Evolutionary conservation across 306 rosid species (phyloP), one percentile per base, ranked within the genome.

Genomic region (Datisca glomerata): DNA sequence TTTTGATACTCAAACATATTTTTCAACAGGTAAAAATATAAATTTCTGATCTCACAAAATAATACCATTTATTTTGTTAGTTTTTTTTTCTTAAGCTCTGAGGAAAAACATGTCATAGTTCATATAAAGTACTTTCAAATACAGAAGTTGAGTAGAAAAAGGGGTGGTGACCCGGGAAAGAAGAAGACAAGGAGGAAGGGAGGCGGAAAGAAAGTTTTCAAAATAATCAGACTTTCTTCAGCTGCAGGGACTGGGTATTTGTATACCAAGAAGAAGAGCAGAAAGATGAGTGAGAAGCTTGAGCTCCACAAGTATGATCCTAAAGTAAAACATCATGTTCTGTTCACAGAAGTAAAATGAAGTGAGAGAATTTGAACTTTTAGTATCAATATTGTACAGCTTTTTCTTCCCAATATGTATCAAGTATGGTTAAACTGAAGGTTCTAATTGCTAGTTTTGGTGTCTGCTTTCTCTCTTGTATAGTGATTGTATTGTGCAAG

Each of bases 161-260:
- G 52, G 40, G 52, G 52, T 35, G 55, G 42, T 21, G 55, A 49
- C n/a, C 42, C 42, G 14, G 31, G 3, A 14, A 51, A 69, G 58
- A 57, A 40, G 83, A 78, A 83, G 97, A 85, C 16, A 75, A 76
- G 60, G 60, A 72, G 71, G 82, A 86, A 77, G 18, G 31, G 31
- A 47, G 52, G 52, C 7, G 24, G 52, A 29, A 81, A 64, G 69
- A 83, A 69, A 61, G 85, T 86, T 56, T 74, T 79, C 25, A 41
- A 68, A 61, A 75, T 87, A 62, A 61, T 87, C 15, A 59, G 79
- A 41, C 86, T 87, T 24, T 75, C 81, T 17, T 87, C 94, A 17
- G 79, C 94, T 49, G 94, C 94, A 4, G 89, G 94, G 34, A 87
- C 94, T 41, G 94, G 97, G 21, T 87, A 82, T 68, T 87, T 87